Base-by-base conservation (phyloP, 2,329 filamentous ascomycete genomes). In the Penicillium concentricum region DNA sequence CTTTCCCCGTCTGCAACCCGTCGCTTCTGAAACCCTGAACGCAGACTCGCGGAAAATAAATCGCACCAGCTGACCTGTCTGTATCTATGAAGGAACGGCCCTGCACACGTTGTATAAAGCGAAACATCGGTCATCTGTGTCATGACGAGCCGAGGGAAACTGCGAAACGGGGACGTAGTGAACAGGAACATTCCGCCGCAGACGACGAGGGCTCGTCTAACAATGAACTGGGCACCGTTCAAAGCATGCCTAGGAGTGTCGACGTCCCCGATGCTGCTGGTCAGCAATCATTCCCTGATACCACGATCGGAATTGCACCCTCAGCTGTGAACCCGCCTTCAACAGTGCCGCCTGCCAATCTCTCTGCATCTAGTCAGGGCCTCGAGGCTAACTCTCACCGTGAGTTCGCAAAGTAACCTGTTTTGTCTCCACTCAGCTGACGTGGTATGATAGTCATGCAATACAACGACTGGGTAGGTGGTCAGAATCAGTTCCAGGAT, bases 51-150 rank as follows among this genome's bases (percentile, higher is more conserved):
- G 44, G 18, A 15, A 51, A 52, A 51, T 20, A 39, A 60, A 46
- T 41, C 49, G 34, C 54, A 67, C 48, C 46, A 60, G 58, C 58
- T 66, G 63, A 66, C 59, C 49, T 57, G 37, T 60, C 35, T 58
- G 5, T 13, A 54, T 53, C n/a, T 50, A 30, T 52, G 32, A 76
- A 95, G 91, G 91, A 96, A 81, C 88, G 94, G 74, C 94, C 94
- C 70, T 99, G 94, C 84, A 93, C 91, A 69, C 86, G 94, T 78
- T 99, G 94, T 81, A 91, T 97, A 78, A 99, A 97, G 80, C 88
- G 94, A 72, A 96, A 96, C 79, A 99, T 99, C 75, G 94, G 93
- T 69, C 94, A 99, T 77, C 84, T 99, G 65, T 99, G 94, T 77
- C 94, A 97, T 79, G 94, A 99, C 77, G 94, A 97, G 78, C 93